Percentiles rank a stretch among this genome's conserved stretches.
phyloP scores from a whole-genome alignment of 495 filamentous ascomycete species.

The Penicillium bovifimosum region DNA sequence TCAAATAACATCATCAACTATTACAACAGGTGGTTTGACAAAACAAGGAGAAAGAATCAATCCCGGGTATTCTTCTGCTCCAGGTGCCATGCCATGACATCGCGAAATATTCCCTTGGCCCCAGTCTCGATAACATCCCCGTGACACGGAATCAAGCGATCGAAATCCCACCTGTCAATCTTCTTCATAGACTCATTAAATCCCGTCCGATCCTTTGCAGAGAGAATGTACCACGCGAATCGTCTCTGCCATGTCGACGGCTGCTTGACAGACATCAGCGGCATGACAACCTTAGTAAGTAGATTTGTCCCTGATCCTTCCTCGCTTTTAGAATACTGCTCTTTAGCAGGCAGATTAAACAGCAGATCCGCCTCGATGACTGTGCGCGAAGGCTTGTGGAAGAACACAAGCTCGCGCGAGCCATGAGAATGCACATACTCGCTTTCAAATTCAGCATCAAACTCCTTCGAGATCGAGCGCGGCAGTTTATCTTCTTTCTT shows the following conservation, averaged over 20 bases:
- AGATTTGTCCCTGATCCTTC: conserved; percentile 50
- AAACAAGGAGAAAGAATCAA: not conserved
- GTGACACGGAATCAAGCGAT: conserved; percentile 86
- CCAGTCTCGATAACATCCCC: conserved; percentile 80
- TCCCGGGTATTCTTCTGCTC: conserved; percentile 34
- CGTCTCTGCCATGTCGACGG: conserved; percentile 70
- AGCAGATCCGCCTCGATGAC: conserved; percentile 89
- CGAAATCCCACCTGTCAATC: conserved; percentile 80
- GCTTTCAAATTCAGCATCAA: conserved; percentile 78
- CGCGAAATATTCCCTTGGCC: conserved; percentile 71
- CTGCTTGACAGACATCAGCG: conserved; percentile 50
- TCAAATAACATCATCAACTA: not conserved
- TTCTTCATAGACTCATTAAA: conserved; percentile 63
- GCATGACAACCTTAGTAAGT: conserved; percentile 56
- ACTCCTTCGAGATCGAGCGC: conserved; percentile 62
- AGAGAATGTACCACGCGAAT: conserved; percentile 74
- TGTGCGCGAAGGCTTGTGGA: conserved; percentile 72
- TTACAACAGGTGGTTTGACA: not conserved
- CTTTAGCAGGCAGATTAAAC: conserved; percentile 83
- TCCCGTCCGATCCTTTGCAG: conserved; percentile 54
- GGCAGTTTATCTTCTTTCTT: conserved; percentile 46
- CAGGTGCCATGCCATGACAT: conserved; percentile 84
- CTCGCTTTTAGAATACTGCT: conserved; percentile 72
- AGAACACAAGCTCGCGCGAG: conserved; percentile 83
- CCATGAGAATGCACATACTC: conserved; percentile 77